A percentile compares a stretch with the other conserved stretches of the same genome.
Evolutionary conservation across 306 rosid genomes (phyloP).

Genomic region (Cicer pinnatifidum): DNA sequence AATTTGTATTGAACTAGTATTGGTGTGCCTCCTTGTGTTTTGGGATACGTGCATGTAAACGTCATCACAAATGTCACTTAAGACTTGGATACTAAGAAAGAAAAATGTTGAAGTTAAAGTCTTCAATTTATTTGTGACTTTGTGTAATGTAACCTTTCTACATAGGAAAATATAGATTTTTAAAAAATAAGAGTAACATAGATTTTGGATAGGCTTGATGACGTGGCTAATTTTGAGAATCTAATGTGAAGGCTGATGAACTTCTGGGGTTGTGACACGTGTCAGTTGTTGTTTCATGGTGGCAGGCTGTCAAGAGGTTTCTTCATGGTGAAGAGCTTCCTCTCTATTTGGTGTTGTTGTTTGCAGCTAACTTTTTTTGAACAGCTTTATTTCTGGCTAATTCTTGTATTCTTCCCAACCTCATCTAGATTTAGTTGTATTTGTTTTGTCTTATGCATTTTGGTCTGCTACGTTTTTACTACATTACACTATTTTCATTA

Average conservation of each 20-base stretch:
- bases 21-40: background rate
- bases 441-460: background rate
- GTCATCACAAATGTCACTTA: conserved; percentile 43
- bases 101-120: background rate
- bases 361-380: background rate
- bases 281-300: conserved; percentile 28
- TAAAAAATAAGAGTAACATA: background rate
- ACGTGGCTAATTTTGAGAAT: conserved; percentile 43
- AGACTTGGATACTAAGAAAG: conserved; percentile 46
- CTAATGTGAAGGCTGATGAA: background rate
- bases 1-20: background rate
- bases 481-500: too few species aligned
- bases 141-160: background rate
- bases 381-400: background rate
- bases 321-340: conserved; percentile 47
- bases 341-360: background rate
- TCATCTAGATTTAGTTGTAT: background rate
- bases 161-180: background rate
- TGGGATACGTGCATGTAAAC: background rate
- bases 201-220: conserved; percentile 25
- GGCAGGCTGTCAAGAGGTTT: conserved; percentile 42
- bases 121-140: conserved; percentile 19
- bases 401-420: conserved; percentile 5
- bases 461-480: too few species aligned
- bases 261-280: conserved; percentile 42